A percentile compares a stretch with the other conserved stretches of the same genome.
These are phyloP conservation scores for Cubamyces sp. DNA, from an alignment of 768 basidiomycete genomes.

Conservation along the genomic window DNA sequence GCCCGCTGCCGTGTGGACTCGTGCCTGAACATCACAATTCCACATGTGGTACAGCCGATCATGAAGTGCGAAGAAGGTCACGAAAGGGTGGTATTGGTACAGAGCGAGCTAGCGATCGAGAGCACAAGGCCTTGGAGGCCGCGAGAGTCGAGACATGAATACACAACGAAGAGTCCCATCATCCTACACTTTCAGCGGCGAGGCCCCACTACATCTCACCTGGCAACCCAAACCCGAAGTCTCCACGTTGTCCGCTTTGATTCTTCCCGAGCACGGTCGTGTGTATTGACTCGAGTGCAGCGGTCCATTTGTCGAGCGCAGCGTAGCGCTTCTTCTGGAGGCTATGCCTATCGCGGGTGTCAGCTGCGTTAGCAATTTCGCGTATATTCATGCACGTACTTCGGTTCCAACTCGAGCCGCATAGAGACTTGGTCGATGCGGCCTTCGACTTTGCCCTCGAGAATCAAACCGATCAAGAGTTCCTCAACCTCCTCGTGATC, in stretches of 20 bases:
- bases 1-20: background rate
- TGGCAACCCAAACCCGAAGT: conserved; percentile 22
- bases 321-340: conserved; percentile 86
- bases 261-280: conserved; percentile 77
- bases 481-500: conserved; percentile 91
- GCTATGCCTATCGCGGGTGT: conserved; percentile 60
- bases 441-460: conserved; percentile 97
- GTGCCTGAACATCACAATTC: background rate
- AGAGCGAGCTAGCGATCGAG: conserved; percentile 9
- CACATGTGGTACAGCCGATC: background rate
- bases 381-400: conserved; percentile 51
- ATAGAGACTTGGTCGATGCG: conserved; percentile 96
- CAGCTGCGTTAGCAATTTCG: background rate
- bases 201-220: conserved; percentile 10
- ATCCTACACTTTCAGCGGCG: conserved; percentile 8
- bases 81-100: conserved; percentile 7
- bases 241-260: conserved; percentile 39
- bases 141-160: conserved; percentile 15
- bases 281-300: conserved; percentile 78
- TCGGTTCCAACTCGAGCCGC: conserved; percentile 86
- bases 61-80: background rate
- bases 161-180: conserved; percentile 11
- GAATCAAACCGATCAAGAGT: conserved; percentile 87
- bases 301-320: conserved; percentile 82
- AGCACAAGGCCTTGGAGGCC: conserved; percentile 14